These are phyloP conservation scores for Pichia californica DNA, from an alignment of 805 yeast species.

Conservation along the genomic window DNA sequence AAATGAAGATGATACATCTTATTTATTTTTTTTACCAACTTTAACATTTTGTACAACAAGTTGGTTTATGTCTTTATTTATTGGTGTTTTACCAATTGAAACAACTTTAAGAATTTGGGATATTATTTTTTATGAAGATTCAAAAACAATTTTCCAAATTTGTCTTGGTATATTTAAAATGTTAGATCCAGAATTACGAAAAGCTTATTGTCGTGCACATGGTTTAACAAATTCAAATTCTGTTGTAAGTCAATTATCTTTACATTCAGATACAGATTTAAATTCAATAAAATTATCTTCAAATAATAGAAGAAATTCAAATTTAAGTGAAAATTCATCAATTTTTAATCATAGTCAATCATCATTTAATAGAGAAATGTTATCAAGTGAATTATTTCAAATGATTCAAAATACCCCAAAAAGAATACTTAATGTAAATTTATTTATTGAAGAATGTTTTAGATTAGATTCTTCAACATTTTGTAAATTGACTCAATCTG, in stretches of 20 bases:
- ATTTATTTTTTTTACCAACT: constrained; percentile 80
- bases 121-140: constrained; percentile 86
- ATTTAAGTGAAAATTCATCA: constrained; percentile 9
- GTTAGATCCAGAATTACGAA: constrained; percentile 56
- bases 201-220: constrained; percentile 13
- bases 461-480: constrained; percentile 29
- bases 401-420: constrained; percentile 80
- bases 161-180: constrained; percentile 74
- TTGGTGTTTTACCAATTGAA: constrained; percentile 85
- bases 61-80: constrained; percentile 98
- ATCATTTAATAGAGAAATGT: constrained; percentile 18
- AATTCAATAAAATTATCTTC: neutral
- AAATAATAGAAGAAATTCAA: constrained; percentile 2
- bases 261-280: constrained; percentile 12
- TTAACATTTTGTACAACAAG: constrained; percentile 89
- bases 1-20: constrained; percentile 19
- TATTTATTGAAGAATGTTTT: constrained; percentile 67
- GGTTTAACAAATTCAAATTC: constrained; percentile 3
- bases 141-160: constrained; percentile 76
- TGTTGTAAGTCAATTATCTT: neutral
- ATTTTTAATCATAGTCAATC: neutral
- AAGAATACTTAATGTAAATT: constrained; percentile 58
- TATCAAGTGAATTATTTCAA: constrained; percentile 54
- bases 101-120: constrained; percentile 91
- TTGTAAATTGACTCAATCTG: constrained; percentile 71